Percentiles rank a stretch among this genome's conserved stretches.
phyloP scores from a whole-genome alignment of 805 yeast genomes.

The Babjeviella inositovora region DNA sequence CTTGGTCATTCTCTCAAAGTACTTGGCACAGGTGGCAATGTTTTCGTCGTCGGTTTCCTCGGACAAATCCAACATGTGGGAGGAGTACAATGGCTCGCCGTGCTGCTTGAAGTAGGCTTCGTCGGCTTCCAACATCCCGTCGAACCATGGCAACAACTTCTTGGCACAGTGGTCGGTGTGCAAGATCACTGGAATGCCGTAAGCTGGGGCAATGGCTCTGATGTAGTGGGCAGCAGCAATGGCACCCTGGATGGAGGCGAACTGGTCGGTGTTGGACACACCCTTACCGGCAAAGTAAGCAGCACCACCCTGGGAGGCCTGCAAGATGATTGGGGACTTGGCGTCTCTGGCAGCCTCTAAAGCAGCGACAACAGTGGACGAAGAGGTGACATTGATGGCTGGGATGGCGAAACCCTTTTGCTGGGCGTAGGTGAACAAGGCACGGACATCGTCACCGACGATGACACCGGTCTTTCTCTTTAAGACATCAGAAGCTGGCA shows the following conservation, averaged over 20 bases:
- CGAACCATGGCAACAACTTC: conserved; percentile 96
- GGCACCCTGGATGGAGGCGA: conserved; percentile 88
- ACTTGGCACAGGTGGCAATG: conserved; percentile 86
- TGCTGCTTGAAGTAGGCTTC: conserved; percentile 75
- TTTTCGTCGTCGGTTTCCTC: conserved; percentile 95
- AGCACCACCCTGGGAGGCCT: conserved; percentile 98
- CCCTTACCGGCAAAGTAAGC: conserved; percentile 99
- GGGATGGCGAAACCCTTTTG: conserved; percentile 92
- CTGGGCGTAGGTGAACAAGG: conserved; percentile 84
- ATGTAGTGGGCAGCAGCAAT: conserved; percentile 97
- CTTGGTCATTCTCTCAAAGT: conserved; percentile 88
- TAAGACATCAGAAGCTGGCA: conserved; percentile 64
- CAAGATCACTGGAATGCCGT: conserved; percentile 91
- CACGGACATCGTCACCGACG: conserved; percentile 89
- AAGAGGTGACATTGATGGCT: conserved; percentile 95
- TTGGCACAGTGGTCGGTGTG: conserved; percentile 99
- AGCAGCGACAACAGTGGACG: conserved; percentile 93
- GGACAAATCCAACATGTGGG: conserved; percentile 96
- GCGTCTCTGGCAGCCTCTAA: conserved; percentile 82
- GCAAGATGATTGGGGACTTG: conserved; percentile 87
- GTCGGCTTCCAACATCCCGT: conserved; percentile 94
- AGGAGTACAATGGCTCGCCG: conserved; percentile 95
- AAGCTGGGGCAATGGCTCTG: conserved; percentile 89
- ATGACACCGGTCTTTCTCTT: conserved; percentile 93
- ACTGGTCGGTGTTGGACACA: conserved; percentile 83